Percentiles rank a stretch among this genome's conserved stretches.
phyloP scores from a whole-genome alignment of 176 grass and related monocot species.

The Echinochloa phyllopogon region DNA sequence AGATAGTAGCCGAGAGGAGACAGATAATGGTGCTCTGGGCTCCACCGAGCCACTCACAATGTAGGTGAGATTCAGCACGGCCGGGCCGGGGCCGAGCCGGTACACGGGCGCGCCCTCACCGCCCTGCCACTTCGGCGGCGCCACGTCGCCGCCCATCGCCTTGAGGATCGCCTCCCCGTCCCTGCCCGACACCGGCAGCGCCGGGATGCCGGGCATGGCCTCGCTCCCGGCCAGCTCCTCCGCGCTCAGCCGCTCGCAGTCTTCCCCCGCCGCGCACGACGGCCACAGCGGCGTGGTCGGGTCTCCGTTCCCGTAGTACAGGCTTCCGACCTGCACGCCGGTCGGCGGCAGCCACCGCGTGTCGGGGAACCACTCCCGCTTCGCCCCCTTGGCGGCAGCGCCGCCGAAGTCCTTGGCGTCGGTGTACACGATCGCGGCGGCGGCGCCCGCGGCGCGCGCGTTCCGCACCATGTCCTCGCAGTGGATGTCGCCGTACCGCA shows the following conservation, averaged over 20 bases:
- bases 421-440: constrained; percentile 69
- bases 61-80: constrained; percentile 80
- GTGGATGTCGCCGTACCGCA: constrained; percentile 79
- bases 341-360: constrained; percentile 72
- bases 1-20: too few species aligned
- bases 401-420: constrained; percentile 77
- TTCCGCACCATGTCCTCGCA: constrained; percentile 88
- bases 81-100: constrained; percentile 76
- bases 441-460: constrained; percentile 69
- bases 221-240: constrained; percentile 64
- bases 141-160: constrained; percentile 65
- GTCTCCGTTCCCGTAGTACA: constrained; percentile 64
- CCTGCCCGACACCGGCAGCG: constrained; percentile 78
- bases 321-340: constrained; percentile 75
- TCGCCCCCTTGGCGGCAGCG: constrained; percentile 19
- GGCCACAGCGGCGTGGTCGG: constrained; percentile 84
- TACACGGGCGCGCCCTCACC: constrained; percentile 58
- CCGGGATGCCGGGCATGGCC: constrained; percentile 67
- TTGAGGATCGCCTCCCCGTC: constrained; percentile 70
- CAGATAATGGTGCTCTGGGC: not conserved
- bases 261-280: constrained; percentile 50
- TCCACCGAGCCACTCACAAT: constrained; percentile 48
- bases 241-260: constrained; percentile 66
- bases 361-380: constrained; percentile 52
- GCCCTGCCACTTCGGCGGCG: constrained; percentile 84